These are phyloP conservation scores for Calycina herbarum DNA, from an alignment of 2,329 filamentous ascomycete species.

Conservation along the genomic window DNA sequence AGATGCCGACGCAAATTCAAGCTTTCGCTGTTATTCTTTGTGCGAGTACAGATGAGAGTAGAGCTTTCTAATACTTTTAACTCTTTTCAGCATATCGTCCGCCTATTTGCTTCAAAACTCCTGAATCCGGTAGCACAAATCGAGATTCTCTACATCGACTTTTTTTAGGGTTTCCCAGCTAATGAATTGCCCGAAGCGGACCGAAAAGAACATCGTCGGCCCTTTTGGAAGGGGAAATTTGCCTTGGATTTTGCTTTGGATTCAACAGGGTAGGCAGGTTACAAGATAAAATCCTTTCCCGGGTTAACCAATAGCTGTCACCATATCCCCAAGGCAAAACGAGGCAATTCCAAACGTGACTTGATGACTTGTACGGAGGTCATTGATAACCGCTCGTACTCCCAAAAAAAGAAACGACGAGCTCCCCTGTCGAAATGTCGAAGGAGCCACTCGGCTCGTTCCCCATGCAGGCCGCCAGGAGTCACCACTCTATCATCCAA, in stretches of 20 bases:
- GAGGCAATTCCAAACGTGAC: background rate
- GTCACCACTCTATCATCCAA: background rate
- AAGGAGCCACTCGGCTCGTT: background rate
- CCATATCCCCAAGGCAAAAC: background rate
- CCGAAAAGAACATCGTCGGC: background rate
- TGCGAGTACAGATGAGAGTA: no score
- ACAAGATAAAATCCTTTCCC: background rate
- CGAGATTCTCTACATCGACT: no score
- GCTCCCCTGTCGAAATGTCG: background rate
- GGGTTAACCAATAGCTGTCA: background rate
- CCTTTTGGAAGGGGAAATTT: background rate
- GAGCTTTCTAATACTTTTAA: no score
- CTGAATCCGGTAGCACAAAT: no score
- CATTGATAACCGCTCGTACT: background rate
- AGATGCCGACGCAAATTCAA: no score
- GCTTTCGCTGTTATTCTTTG: no score
- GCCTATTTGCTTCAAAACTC: no score
- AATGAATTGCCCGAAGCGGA: background rate
- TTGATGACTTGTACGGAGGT: no score
- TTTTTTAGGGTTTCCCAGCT: no score
- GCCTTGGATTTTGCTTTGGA: background rate
- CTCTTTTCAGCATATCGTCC: no score
- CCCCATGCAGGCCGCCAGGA: background rate
- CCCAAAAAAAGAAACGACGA: background rate
- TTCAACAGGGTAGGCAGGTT: background rate